Percentiles rank a stretch among this genome's conserved stretches.
phyloP scores from a whole-genome alignment of 2,329 filamentous ascomycete species.

The Diaporthe sp. region DNA sequence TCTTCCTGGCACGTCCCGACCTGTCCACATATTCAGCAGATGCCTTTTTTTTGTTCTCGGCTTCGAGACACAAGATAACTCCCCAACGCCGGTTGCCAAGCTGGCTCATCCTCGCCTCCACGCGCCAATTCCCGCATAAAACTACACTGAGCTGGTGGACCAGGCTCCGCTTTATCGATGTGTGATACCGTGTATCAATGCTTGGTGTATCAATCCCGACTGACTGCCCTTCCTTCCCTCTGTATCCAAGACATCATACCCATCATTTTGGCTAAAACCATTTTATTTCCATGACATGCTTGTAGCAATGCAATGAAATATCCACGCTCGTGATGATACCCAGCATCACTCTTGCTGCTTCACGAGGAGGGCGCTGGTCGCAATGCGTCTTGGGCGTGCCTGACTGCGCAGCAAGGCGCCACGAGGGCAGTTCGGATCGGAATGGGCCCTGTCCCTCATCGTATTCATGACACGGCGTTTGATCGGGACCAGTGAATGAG shows the following conservation, averaged over 20 bases:
- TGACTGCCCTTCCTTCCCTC: background rate
- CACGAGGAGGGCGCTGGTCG: too few species aligned
- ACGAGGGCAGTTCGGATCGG: background rate
- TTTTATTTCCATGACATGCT: background rate
- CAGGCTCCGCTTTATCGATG: constrained; percentile 17
- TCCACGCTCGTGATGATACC: background rate
- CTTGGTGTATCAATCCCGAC: background rate
- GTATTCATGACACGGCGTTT: background rate
- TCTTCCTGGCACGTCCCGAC: background rate
- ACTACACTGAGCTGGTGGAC: constrained; percentile 17
- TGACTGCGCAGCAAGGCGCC: background rate
- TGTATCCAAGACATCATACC: constrained; percentile 10
- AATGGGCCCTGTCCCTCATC: background rate
- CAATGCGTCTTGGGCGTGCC: background rate
- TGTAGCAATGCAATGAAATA: background rate
- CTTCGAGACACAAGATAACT: constrained; percentile 14
- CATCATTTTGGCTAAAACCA: constrained; percentile 3
- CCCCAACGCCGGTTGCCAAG: constrained; percentile 23
- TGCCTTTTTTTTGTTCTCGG: constrained; percentile 19
- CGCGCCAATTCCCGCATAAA: constrained; percentile 19
- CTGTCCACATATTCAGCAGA: background rate
- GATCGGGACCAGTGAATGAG: background rate
- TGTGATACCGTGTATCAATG: background rate
- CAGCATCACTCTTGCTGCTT: background rate
- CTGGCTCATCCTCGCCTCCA: constrained; percentile 5